Base-by-base conservation (phyloP, 1,139 yeast genomes). In the Zhuliangozyma blackwelliae region DNA sequence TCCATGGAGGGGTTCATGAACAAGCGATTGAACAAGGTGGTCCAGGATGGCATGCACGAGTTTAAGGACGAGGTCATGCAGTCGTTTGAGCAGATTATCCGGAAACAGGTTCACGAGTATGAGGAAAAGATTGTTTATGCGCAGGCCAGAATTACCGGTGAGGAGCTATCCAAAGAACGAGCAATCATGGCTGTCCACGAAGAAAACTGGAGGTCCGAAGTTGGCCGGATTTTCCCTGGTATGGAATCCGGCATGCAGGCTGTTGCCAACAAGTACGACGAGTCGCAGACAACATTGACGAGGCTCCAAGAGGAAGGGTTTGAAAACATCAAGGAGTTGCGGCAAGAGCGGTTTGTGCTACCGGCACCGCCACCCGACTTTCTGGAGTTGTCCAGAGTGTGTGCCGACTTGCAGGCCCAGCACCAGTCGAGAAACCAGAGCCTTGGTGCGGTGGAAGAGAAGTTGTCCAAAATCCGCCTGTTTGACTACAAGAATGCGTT, bases 401-500 rank as follows among this genome's bases (percentile, higher is more conserved):
- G 34, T 2, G 35, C 33, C 3, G 31, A 32, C 10, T 13, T 42
- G 8, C 12, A 34, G 19, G 27, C 27, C 8, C 28, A 28, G 10
- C 30, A 44, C 27, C 25, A 28, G 7, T n/a, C 21, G 9, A 20
- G 41, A 11, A 34, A 16, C 2, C 19, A 25, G 3, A 37, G 34
- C 25, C 40, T 46, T 20, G 30, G 30, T 25, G 31, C 36, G 13
- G 38, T 43, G 5, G 39, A 41, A 26, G 11, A 33, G 10, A 40
- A 43, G 9, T 29, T 46, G 29, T 10, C n/a, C 16, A 38, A 37
- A 23, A 38, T 46, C 16, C 41, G 41, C 31, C 40, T 37, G 27
- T 45, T 40, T 30, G 45, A 46, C 32, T 40, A 43, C 6, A 39
- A 41, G 29, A 36, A 33, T 28, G 36, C 44, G 9, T 35, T 46